phyloP scores from a whole-genome alignment of 1,284 basidiomycete species.

The Sporisorium reilianum region DNA sequence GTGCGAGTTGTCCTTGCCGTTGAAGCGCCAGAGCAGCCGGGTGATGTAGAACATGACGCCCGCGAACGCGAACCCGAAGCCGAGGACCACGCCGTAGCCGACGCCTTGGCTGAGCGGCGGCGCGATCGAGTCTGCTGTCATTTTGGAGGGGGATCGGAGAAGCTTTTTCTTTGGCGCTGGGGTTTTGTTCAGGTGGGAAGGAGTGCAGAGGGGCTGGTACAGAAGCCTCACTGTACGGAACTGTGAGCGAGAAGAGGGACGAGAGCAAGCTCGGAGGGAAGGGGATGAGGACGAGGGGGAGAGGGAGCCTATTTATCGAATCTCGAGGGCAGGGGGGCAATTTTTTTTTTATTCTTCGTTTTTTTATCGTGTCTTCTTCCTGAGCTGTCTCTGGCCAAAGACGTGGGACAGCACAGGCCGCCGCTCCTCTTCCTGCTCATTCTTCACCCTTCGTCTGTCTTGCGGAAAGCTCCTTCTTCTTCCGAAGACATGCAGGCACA shows the following conservation, averaged over 20 bases:
- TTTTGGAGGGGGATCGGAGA: constrained; percentile 14
- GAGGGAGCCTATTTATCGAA: constrained; percentile 17
- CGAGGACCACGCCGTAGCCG: constrained; percentile 67
- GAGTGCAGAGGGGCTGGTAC: no score
- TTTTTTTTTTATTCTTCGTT: constrained; percentile 3
- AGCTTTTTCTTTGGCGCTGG: background rate
- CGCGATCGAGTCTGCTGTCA: constrained; percentile 43
- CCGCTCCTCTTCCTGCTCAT: background rate
- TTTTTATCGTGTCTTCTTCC: no score
- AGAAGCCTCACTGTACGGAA: no score
- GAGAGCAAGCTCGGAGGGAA: background rate
- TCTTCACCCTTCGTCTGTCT: no score
- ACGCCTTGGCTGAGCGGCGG: constrained; percentile 61
- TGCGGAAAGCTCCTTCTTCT: background rate
- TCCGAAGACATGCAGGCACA: background rate
- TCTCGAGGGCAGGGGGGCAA: background rate
- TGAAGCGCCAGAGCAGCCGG: constrained; percentile 37
- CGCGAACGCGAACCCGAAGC: constrained; percentile 65
- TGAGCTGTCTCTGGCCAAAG: background rate
- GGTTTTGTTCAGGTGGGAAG: background rate
- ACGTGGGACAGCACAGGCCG: constrained; percentile 6
- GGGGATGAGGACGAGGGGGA: constrained; percentile 1
- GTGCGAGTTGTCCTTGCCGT: constrained; percentile 48
- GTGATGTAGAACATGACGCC: constrained; percentile 54
- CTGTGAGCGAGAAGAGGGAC: background rate